Evolutionary conservation across 495 filamentous ascomycete genomes (phyloP), one percentile per base, ranked within the genome.

Genomic region (Neurospora sp.): DNA sequence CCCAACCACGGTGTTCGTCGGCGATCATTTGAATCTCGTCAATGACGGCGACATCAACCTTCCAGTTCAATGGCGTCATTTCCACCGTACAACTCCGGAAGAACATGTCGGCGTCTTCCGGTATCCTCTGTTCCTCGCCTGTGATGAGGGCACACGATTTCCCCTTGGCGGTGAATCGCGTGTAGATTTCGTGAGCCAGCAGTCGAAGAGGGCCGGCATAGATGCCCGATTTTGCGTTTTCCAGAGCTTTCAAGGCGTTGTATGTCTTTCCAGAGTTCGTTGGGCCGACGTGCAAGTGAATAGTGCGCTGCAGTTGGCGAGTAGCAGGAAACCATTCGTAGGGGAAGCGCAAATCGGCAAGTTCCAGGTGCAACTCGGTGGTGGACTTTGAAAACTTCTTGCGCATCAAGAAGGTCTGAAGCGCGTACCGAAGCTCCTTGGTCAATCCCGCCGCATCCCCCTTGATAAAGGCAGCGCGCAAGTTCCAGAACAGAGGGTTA

Each of bases 181-280:
- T 87, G 78, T 92, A 98, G 38, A 98, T 91, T 83, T 99, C 96
- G 80, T 98, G 94, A 10, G 96, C 96, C 27, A 99, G 88, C 46
- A 99, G 82, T 20, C 96, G 88, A 69, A 99, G 83, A 0, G 96
- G 96, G 2, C 96, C 96, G 41, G 95, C 93, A 79, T 97, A 99
- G 72, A 97, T 90, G 16, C 96, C 96, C 27, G 85, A 87, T 49
- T 90, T 87, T 38, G 91, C 89, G 41, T 87, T 82, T 80, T 96
- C 91, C 10, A 99, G 88, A n/a, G 91, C 88, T 82, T 97, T 91
- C 71, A 99, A 82, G 5, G 96, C 96, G 80, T 94, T 91, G 81
- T 98, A 98, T 3, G 96, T 99, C 83, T 99, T 99, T 72, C 96
- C 96, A 6, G 95, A 98, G 82, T 99, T 99, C 3, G 96, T 99